Evolutionary conservation across 805 yeast species (phyloP).

Genomic region (Metschnikowia baotianmanensis): DNA sequence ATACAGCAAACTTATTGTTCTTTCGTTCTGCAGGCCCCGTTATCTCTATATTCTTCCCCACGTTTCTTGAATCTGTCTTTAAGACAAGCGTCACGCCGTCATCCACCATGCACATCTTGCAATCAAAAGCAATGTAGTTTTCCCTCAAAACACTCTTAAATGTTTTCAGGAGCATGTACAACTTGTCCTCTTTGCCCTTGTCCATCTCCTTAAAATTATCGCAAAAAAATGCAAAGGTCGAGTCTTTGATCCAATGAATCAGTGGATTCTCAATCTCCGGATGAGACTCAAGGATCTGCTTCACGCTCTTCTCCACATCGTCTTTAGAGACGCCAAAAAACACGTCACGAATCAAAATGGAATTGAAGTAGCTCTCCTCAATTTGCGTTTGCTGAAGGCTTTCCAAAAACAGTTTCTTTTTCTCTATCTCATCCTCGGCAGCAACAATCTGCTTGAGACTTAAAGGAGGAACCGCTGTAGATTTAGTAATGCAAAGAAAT

Average conservation of each 20-base stretch:
- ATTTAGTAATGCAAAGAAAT: conserved; percentile 45
- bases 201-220: conserved; percentile 32
- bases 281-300: conserved; percentile 20
- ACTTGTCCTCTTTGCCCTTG: conserved; percentile 40
- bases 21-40: conserved; percentile 2
- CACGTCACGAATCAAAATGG: conserved; percentile 52
- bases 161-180: conserved; percentile 39
- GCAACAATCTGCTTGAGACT: conserved; percentile 45
- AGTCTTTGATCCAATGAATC: conserved; percentile 42
- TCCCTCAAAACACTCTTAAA: conserved; percentile 34
- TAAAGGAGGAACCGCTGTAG: conserved; percentile 40
- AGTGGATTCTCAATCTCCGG: conserved; percentile 25
- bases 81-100: conserved; percentile 18
- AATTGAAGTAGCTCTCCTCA: conserved; percentile 45
- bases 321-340: conserved; percentile 52
- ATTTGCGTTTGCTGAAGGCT: conserved; percentile 23
- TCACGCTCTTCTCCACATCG: conserved; percentile 37
- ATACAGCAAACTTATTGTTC: conserved; percentile 9
- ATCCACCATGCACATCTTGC: conserved; percentile 46
- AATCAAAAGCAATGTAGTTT: conserved; percentile 48
- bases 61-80: conserved; percentile 16
- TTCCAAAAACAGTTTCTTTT: conserved; percentile 23
- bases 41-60: conserved; percentile 7
- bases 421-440: conserved; percentile 18
- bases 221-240: conserved; percentile 42